Conservation (phyloP, 1,284 basidiomycete species). For the Exobasidium cylindrosporum region DNA sequence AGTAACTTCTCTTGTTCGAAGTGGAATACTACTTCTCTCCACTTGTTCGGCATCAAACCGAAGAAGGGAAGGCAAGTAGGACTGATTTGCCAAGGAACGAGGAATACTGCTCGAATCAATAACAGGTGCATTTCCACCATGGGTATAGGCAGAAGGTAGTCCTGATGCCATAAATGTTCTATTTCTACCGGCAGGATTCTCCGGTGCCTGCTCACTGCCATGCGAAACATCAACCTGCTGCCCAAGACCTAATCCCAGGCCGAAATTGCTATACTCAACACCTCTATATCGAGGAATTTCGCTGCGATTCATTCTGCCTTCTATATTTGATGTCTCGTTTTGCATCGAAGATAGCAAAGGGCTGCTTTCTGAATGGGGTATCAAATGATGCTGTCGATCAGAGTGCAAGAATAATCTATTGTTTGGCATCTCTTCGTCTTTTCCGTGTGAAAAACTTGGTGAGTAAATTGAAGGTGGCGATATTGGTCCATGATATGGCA, state of each 20-base stretch:
- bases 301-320: neutral
- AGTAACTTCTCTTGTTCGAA: neutral
- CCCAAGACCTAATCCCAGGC: neutral
- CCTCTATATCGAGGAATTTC: neutral
- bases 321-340: neutral
- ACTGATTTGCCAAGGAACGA: neutral
- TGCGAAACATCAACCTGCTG: neutral
- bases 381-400: neutral
- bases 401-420: neutral
- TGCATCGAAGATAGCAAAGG: neutral
- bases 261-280: neutral
- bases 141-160: constrained; percentile 8
- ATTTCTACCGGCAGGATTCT: neutral
- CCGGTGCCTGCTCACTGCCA: neutral
- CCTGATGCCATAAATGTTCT: constrained; percentile 6
- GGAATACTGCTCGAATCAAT: neutral
- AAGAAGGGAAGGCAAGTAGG: neutral
- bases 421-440: neutral
- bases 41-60: neutral
- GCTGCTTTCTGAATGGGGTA: neutral
- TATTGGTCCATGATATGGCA: constrained; percentile 14
- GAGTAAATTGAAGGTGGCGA: constrained; percentile 5
- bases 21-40: neutral
- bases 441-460: neutral
- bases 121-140: constrained; percentile 9